Evolutionary conservation across 352 stramenopile species (phyloP).

Genomic region (Globisporangium viniferum): DNA sequence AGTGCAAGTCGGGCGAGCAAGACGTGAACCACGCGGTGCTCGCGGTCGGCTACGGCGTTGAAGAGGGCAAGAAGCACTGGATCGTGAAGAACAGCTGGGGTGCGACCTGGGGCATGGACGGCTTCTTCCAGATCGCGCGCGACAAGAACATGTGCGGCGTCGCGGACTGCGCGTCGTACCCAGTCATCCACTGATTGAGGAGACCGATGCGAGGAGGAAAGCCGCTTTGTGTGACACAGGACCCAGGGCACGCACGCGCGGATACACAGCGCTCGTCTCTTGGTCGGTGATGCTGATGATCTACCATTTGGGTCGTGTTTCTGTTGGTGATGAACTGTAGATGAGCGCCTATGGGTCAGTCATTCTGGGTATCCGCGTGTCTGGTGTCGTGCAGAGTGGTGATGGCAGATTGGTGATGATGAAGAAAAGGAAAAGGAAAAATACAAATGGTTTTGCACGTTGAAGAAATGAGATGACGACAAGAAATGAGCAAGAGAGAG

Average conservation of each 20-base stretch:
- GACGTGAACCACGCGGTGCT: constrained; percentile 93
- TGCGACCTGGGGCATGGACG: constrained; percentile 90
- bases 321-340: not conserved
- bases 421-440: not conserved
- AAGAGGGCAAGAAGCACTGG: constrained; percentile 90
- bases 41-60: constrained; percentile 95
- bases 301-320: not conserved
- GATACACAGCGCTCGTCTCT: not conserved
- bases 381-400: not conserved
- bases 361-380: not conserved
- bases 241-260: not conserved
- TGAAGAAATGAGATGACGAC: not conserved
- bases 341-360: not conserved
- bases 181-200: constrained; percentile 32
- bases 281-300: not conserved
- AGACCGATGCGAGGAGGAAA: not conserved
- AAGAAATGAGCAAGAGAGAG: not conserved
- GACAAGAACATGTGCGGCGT: constrained; percentile 89
- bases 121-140: constrained; percentile 95
- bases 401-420: not conserved
- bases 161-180: constrained; percentile 84
- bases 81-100: constrained; percentile 99
- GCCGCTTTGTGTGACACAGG: not conserved
- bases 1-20: constrained; percentile 76
- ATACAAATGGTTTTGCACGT: not conserved